Evolutionary conservation across 1,139 yeast species (phyloP).

Genomic region (Meyerozyma sp.): DNA sequence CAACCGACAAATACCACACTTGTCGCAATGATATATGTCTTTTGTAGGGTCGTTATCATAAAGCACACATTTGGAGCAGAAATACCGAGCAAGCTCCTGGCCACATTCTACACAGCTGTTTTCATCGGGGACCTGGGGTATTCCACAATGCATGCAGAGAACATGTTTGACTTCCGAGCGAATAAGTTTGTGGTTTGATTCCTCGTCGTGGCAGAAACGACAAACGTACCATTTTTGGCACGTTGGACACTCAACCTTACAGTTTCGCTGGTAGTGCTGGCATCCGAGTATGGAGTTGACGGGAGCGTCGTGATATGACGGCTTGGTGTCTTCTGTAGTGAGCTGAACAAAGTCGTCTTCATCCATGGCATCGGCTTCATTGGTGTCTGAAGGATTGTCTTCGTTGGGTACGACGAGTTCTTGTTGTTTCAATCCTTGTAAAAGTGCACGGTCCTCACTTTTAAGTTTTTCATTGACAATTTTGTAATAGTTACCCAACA

Average conservation of each 20-base stretch:
- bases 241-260: constrained; percentile 75
- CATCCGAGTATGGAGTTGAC: constrained; percentile 57
- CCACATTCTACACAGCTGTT: constrained; percentile 67
- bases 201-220: constrained; percentile 79
- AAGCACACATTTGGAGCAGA: constrained; percentile 70
- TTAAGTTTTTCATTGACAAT: constrained; percentile 31
- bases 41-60: constrained; percentile 80
- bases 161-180: constrained; percentile 62
- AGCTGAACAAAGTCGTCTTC: constrained; percentile 36
- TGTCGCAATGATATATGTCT: constrained; percentile 85
- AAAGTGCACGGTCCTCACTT: constrained; percentile 12
- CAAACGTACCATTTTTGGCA: constrained; percentile 78
- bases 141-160: constrained; percentile 74
- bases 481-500: constrained; percentile 68
- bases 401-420: constrained; percentile 12
- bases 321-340: constrained; percentile 43
- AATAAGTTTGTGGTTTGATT: constrained; percentile 52
- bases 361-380: constrained; percentile 10
- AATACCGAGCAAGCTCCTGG: constrained; percentile 64
- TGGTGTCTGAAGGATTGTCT: constrained; percentile 3
- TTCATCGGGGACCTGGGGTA: constrained; percentile 65
- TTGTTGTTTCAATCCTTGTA: constrained; percentile 13
- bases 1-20: constrained; percentile 87
- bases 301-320: constrained; percentile 42
- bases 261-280: constrained; percentile 74